Evolutionary conservation across 352 stramenopile genomes (phyloP).

Genomic region (Pythium biforme): DNA sequence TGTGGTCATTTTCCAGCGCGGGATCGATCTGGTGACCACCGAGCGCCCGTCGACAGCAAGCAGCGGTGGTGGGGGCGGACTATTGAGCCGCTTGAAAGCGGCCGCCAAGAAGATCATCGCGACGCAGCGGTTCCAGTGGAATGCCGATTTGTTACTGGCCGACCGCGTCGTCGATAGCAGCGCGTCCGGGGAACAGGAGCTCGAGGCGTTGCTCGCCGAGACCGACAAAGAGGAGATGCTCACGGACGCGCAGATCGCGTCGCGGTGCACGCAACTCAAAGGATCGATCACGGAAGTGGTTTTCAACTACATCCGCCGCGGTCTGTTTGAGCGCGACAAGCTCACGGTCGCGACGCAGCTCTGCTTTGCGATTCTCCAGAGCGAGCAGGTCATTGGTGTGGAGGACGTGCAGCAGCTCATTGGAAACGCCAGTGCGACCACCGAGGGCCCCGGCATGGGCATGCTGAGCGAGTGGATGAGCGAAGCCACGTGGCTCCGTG

Average conservation of each 20-base stretch:
- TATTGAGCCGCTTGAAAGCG: slow-evolving; percentile 70
- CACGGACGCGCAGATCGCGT: slow-evolving; percentile 47
- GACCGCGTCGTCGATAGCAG: slow-evolving; percentile 62
- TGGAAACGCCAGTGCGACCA: slow-evolving; percentile 32
- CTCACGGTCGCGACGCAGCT: slow-evolving; percentile 91
- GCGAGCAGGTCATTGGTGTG: slow-evolving; percentile 59
- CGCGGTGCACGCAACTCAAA: slow-evolving; percentile 55
- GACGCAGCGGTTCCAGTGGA: slow-evolving; percentile 86
- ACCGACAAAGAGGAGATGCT: slow-evolving; percentile 66
- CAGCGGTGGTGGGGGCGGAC: slow-evolving; percentile 37
- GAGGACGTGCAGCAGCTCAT: slow-evolving; percentile 81
- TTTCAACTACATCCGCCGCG: slow-evolving; percentile 94
- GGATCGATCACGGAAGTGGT: slow-evolving; percentile 81
- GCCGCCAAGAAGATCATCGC: slow-evolving; percentile 83
- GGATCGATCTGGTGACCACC: slow-evolving; percentile 87
- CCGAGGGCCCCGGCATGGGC: slow-evolving; percentile 75
- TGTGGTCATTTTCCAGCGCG: slow-evolving; percentile 93
- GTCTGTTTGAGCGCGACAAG: slow-evolving; percentile 94
- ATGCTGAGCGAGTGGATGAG: slow-evolving; percentile 92
- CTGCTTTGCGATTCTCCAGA: slow-evolving; percentile 89
- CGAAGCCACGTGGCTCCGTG: slow-evolving; percentile 82
- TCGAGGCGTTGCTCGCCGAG: slow-evolving; percentile 61
- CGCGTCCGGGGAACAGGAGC: slow-evolving; percentile 44
- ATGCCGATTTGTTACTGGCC: slow-evolving; percentile 75
- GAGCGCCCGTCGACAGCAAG: slow-evolving; percentile 34